Evolutionary conservation across 2,329 filamentous ascomycete genomes (phyloP).

Genomic region (Phymatotrichopsis omnivora): DNA sequence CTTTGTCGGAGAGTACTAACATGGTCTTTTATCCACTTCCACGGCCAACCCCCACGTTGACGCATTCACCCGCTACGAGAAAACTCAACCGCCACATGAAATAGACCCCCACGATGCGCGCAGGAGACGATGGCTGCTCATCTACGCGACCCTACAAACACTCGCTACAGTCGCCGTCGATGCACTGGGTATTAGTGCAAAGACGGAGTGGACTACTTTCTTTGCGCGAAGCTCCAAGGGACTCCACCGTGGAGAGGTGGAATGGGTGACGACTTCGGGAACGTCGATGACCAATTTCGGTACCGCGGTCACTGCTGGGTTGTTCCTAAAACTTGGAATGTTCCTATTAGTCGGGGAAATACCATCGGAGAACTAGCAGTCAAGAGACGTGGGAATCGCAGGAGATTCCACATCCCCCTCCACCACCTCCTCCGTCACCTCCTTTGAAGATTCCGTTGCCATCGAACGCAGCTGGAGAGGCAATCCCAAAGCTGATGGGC

Average conservation of each 20-base stretch:
- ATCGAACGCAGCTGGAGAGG: no score
- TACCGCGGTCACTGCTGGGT: conserved; percentile 47
- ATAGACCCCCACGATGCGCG: conserved; percentile 46
- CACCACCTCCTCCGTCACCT: neutral
- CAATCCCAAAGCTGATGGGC: no score
- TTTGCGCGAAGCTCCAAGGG: conserved; percentile 46
- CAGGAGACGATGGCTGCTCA: conserved; percentile 53
- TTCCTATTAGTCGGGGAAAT: no score
- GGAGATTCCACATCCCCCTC: neutral
- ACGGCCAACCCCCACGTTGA: conserved; percentile 47
- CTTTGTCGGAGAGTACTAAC: conserved; percentile 52
- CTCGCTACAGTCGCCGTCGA: conserved; percentile 51
- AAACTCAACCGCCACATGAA: conserved; percentile 42
- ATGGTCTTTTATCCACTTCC: conserved; percentile 47
- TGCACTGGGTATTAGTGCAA: conserved; percentile 45
- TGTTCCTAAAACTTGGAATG: conserved; percentile 39
- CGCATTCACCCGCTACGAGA: conserved; percentile 48
- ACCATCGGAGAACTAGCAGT: no score
- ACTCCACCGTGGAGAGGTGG: conserved; percentile 45
- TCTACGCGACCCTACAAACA: conserved; percentile 52
- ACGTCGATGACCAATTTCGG: conserved; percentile 38
- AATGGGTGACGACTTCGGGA: conserved; percentile 35
- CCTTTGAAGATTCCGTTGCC: neutral
- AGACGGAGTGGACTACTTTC: conserved; percentile 47
- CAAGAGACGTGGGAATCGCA: conserved; percentile 1